Conservation (phyloP, 768 basidiomycete genomes). For the Pisolithus albus region DNA sequence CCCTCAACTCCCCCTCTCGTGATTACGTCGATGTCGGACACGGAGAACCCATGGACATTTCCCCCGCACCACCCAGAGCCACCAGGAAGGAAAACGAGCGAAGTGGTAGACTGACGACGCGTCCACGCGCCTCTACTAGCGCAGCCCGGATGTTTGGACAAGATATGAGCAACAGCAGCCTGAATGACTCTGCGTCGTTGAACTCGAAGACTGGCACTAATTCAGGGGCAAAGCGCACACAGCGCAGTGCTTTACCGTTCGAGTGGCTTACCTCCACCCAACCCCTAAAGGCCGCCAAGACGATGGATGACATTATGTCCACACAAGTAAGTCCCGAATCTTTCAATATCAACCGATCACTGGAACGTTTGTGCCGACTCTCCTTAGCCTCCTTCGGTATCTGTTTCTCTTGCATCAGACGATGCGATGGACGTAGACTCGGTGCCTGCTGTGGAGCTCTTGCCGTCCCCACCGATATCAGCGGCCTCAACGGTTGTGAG, state of each 20-base stretch:
- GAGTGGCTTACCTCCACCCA: slow-evolving; percentile 45
- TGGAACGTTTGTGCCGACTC: slow-evolving; percentile 10
- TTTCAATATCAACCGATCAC: slow-evolving; percentile 3
- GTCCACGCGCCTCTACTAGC: slow-evolving; percentile 63
- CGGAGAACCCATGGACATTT: slow-evolving; percentile 75
- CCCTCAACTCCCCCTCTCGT: slow-evolving; percentile 63
- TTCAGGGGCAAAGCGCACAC: slow-evolving; percentile 45
- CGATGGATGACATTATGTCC: slow-evolving; percentile 23
- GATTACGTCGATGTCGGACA: slow-evolving; percentile 39
- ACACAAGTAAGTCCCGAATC: slow-evolving; percentile 18
- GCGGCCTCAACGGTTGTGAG: slow-evolving; percentile 45
- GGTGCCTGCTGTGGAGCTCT: slow-evolving; percentile 31
- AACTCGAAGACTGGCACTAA: slow-evolving; percentile 23
- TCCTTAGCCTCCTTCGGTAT: slow-evolving; percentile 28
- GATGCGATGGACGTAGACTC: slow-evolving; percentile 81
- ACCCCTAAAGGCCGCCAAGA: slow-evolving; percentile 13
- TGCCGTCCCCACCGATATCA: slow-evolving; percentile 37
- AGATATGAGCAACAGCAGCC: slow-evolving; percentile 57
- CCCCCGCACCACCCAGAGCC: slow-evolving; percentile 47
- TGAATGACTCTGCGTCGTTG: slow-evolving; percentile 27
- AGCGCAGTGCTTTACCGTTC: slow-evolving; percentile 55
- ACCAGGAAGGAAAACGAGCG: slow-evolving; percentile 24
- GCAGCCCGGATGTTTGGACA: slow-evolving; percentile 64
- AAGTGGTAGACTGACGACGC: slow-evolving; percentile 27
- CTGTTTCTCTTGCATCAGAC: slow-evolving; percentile 41